Percentiles rank a stretch among this genome's conserved stretches.
phyloP scores from a whole-genome alignment of 495 filamentous ascomycete genomes.

The Platismatia glauca region DNA sequence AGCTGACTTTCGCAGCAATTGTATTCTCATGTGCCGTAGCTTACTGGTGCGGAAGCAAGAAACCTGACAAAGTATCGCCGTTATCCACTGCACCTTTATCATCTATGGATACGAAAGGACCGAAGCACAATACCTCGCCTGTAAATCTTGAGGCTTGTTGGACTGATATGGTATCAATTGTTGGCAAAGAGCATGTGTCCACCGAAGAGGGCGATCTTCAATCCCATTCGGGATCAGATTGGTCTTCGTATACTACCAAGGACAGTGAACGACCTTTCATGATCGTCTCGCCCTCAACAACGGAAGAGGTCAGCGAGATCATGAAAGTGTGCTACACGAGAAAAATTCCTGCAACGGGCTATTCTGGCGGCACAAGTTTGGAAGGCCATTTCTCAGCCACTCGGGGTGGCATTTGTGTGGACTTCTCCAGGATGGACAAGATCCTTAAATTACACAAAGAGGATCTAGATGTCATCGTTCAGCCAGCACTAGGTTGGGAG shows the following conservation, averaged over 20 bases:
- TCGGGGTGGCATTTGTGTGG: slow-evolving; percentile 64
- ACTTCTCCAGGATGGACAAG: slow-evolving; percentile 69
- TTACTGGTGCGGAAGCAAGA: slow-evolving; percentile 63
- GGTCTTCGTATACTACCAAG: slow-evolving; percentile 67
- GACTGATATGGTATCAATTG: slow-evolving; percentile 77
- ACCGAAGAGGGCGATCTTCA: slow-evolving; percentile 58
- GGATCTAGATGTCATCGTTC: slow-evolving; percentile 73
- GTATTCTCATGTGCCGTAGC: slow-evolving; percentile 51
- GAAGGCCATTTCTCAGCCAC: slow-evolving; percentile 75
- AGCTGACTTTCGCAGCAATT: slow-evolving; percentile 36
- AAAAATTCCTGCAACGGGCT: slow-evolving; percentile 64
- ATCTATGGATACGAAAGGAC: slow-evolving; percentile 40
- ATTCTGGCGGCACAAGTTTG: slow-evolving; percentile 68
- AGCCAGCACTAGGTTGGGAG: slow-evolving; percentile 77
- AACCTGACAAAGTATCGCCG: slow-evolving; percentile 48
- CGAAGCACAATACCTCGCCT: slow-evolving; percentile 59
- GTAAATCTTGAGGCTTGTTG: slow-evolving; percentile 86
- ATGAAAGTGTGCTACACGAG: slow-evolving; percentile 68
- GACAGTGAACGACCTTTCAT: slow-evolving; percentile 45
- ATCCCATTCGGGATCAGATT: slow-evolving; percentile 73
- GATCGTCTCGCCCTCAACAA: slow-evolving; percentile 56
- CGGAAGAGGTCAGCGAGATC: slow-evolving; percentile 60
- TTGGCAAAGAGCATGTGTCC: slow-evolving; percentile 79
- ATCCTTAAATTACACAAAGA: slow-evolving; percentile 61
- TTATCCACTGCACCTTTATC: slow-evolving; percentile 66